Base-by-base conservation (phyloP, 345 rosid genomes). In the Microcos paniculata region DNA sequence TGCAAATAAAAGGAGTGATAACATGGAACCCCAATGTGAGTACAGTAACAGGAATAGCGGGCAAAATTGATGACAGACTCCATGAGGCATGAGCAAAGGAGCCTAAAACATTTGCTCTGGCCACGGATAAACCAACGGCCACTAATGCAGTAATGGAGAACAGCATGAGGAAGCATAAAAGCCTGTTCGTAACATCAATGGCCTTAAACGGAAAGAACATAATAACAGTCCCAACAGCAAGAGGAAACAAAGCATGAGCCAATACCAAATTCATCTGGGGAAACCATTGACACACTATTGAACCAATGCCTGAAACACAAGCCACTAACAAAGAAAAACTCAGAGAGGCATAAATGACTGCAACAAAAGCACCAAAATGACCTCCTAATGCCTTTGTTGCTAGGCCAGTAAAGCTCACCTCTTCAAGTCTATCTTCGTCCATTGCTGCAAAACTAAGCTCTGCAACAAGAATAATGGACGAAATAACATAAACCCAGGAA, bases 1-100 rank as follows among this genome's bases (percentile, higher is more conserved):
- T 94, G 71, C 97, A 92, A 79, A 91, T 87, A 78, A 92, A 94
- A 76, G 96, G 96, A 75, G 96, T 94, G 68, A 94, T 90, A 46
- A 94, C 97, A 85, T 94, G 97, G 82, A 92, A 94, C 45, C 97
- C 98, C 58, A 94, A 84, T 23, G 97, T 91, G 73, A 94, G 89
- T 26, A 94, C 97, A 65, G 89, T 86, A 16, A 92, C 93, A 72
- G 97, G 97, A 74, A 92, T 88, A 16, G 94, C 93, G 21, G 94
- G 97, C 84, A 90, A 88, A 82, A 89, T 86, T 10, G 86, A 71
- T 3, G 95, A 85, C 13, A 88, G 16, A 35, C 75, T 81, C 97
- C 97, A 90, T 8, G 92, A 90, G 57, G 90, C 86, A 24, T 73
- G 82, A 70, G 85, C 80, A 78, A 91, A 86, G 6, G 97, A 90